Evolutionary conservation across 768 basidiomycete genomes (phyloP), one percentile per base, ranked within the genome.

Genomic region (Rhizopogon rudus): DNA sequence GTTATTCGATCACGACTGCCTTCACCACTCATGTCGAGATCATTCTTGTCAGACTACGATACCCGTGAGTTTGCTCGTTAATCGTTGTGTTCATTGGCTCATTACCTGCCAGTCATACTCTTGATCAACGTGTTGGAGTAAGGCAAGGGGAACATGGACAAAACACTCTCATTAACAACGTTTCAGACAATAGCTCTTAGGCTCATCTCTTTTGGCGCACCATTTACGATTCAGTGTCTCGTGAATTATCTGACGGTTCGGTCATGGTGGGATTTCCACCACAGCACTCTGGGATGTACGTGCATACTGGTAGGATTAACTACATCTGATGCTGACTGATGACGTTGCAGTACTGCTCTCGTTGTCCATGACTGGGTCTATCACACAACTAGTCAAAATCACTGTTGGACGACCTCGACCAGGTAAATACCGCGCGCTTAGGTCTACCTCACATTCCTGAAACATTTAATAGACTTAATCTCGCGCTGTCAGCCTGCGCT

Each of bases 401-500:
- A 82, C 85, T 3, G 96, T 96, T 49, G 94, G 93, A 9, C 83
- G 94, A 9, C 93, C 94, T 7, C 82, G 94, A 13, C 93, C 93
- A 45, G 92, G 90, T 86, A 58, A 33, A 65, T 53, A 5, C 4
- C 22, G 12, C 37, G 33, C 31, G 4, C 31, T 20, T 20, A 16
- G 33, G 12, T 46, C n/a, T 8, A 13, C 17, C 3, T 20, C 6
- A 5, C 33, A 20, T 22, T 9, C 9, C 46, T 49, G 17, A 48
- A 7, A 49, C 39, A 12, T 28, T 5, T 17, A 9, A 28, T 35
- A 69, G 68, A 69, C 37, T 8, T 69, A 29, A 63, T 69, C 45
- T 52, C 67, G 10, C 69, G 69, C 14, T 96, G 93, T 63, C 79
- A 83, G 35, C 92, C 93, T 7, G 63, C 67, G 17, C 51, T 75